Evolutionary conservation across 352 stramenopile genomes (phyloP), one percentile per base, ranked within the genome.

Genomic region (Phytophthora brassicae): DNA sequence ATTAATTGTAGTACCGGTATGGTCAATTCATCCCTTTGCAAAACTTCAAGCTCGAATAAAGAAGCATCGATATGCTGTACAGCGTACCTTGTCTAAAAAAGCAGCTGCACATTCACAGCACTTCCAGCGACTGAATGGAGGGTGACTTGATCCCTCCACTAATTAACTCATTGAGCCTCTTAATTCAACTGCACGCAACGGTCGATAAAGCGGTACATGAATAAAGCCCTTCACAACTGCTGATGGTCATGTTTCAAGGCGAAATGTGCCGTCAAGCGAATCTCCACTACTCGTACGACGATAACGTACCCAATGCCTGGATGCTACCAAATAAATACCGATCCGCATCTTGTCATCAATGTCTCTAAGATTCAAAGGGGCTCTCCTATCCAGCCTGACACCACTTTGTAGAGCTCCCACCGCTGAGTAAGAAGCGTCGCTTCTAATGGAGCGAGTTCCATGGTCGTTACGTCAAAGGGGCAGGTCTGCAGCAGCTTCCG

Each of bases 401-500:
- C 60, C 38, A 53, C 36, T 47, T 71, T 38, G 55, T 77, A 68
- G 43, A 75, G 47, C 29, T 61, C 39, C 38, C 57, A 55, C 7
- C 72, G 55, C 53, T 68, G 47, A 11, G 35, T 42, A 31, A 77
- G 49, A 47, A 66, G 46, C 54, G 54, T 53, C 16, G 23, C 11
- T 56, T 81, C 58, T 5, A 58, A 13, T 16, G 56, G 45, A 13
- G 54, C 20, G 22, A 81, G 52, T 14, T 66, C 39, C 17, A 75
- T 48, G 23, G 52, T 64, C 20, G 66, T 73, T 26, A 77, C 68
- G 44, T 77, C 56, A 44, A 81, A 81, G 28, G 68, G 65, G 54
- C 72, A 81, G 38, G 48, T 66, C 42, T 77, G 72, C 43, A 56
- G 57, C 14, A 79, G 56, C 23, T 68, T 72, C 11, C 52, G 61